These are phyloP conservation scores for Akanthomyces muscarius DNA, from an alignment of 2,329 filamentous ascomycete genomes.

Conservation along the genomic window DNA sequence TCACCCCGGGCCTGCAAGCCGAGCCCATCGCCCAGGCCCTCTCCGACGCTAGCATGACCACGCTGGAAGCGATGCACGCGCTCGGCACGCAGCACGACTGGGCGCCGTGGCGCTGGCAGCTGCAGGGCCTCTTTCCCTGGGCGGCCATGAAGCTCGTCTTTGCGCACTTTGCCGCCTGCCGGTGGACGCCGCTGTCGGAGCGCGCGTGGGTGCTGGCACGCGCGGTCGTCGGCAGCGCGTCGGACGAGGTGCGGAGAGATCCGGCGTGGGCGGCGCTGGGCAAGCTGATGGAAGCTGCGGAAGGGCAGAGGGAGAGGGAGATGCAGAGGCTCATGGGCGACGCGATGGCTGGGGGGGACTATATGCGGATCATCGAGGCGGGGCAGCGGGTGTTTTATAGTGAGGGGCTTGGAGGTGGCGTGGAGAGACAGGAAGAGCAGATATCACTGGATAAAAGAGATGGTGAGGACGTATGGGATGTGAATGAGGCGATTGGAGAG, in stretches of 20 bases:
- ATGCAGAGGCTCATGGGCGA: not conserved
- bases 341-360: not conserved
- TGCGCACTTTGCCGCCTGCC: constrained; percentile 20
- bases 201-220: constrained; percentile 22
- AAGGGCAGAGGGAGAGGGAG: not conserved
- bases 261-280: constrained; percentile 21
- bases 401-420: not conserved
- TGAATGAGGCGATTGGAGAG: too few relatives aligned
- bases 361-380: not conserved
- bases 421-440: too few relatives aligned
- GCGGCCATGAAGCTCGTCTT: constrained; percentile 25
- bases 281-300: not conserved
- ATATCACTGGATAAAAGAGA: too few relatives aligned
- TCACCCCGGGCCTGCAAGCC: not conserved
- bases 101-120: constrained; percentile 29
- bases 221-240: constrained; percentile 11
- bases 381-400: constrained; percentile 8
- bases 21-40: constrained; percentile 9
- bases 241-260: constrained; percentile 16
- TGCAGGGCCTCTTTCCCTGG: constrained; percentile 28
- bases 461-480: too few relatives aligned
- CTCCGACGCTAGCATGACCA: constrained; percentile 17
- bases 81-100: constrained; percentile 24
- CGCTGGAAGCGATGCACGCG: constrained; percentile 23
- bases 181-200: constrained; percentile 25